phyloP scores from a whole-genome alignment of 495 filamentous ascomycete genomes.

The Letharia lupina region DNA sequence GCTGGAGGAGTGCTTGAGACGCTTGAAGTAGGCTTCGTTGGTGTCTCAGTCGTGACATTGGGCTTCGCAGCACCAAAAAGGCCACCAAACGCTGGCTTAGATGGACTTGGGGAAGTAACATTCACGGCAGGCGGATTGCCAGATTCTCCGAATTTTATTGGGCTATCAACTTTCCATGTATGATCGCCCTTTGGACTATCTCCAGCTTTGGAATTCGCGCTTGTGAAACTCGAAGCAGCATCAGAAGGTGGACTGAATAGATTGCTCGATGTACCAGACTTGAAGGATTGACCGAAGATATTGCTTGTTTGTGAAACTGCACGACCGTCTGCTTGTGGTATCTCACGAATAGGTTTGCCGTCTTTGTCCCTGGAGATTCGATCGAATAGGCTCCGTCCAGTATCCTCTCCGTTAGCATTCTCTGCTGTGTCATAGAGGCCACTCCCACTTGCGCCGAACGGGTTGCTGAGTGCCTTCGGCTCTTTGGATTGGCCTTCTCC shows the following conservation, averaged over 20 bases:
- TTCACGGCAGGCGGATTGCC: constrained; percentile 26
- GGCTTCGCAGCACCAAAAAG: constrained; percentile 38
- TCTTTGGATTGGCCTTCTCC: constrained; percentile 29
- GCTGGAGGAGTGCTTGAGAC: constrained; percentile 29
- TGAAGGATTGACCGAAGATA: constrained; percentile 18
- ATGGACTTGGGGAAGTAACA: constrained; percentile 28
- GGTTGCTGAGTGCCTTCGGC: constrained; percentile 21
- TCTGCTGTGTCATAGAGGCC: constrained; percentile 14
- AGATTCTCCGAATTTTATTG: constrained; percentile 41
- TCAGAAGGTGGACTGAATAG: constrained; percentile 10
- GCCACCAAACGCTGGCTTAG: constrained; percentile 33
- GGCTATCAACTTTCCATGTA: constrained; percentile 45
- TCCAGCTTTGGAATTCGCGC: constrained; percentile 6
- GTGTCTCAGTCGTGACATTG: constrained; percentile 24
- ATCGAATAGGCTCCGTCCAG: constrained; percentile 50
- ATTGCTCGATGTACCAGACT: background rate
- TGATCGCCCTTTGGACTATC: constrained; percentile 26
- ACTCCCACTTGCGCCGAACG: constrained; percentile 14
- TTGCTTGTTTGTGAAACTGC: constrained; percentile 13
- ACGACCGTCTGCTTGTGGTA: constrained; percentile 21
- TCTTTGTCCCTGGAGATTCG: constrained; percentile 42
- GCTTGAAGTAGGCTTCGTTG: constrained; percentile 22
- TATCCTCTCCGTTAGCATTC: constrained; percentile 15
- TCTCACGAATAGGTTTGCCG: constrained; percentile 41
- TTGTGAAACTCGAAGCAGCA: constrained; percentile 30